Evolutionary conservation across 2,329 filamentous ascomycete species (phyloP).

Genomic region (Calonectria multiphialidica): DNA sequence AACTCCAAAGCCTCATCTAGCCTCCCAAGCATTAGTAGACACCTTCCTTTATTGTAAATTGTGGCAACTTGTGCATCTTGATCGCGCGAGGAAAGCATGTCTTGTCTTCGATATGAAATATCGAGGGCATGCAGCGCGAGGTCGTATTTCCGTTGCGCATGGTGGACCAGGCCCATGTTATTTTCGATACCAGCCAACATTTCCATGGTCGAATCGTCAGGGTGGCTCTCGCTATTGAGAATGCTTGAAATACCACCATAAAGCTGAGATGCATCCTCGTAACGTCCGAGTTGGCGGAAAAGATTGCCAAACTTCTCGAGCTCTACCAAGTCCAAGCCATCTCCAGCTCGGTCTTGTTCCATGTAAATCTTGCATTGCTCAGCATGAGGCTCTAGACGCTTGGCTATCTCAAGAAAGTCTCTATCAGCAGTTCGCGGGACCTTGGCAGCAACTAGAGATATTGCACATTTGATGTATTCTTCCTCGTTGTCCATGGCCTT

Average conservation of each 20-base stretch:
- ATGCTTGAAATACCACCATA: background rate
- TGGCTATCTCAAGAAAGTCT: background rate
- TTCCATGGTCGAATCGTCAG: background rate
- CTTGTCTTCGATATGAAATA: background rate
- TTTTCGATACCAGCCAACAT: slow-evolving; percentile 12
- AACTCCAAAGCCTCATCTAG: background rate
- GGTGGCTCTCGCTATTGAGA: background rate
- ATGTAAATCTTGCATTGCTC: slow-evolving; percentile 14
- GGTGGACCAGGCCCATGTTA: background rate
- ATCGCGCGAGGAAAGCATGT: background rate
- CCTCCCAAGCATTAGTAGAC: background rate
- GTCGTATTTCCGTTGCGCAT: background rate
- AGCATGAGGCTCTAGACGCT: background rate
- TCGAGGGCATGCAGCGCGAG: background rate
- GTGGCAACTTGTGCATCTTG: background rate
- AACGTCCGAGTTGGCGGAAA: slow-evolving; percentile 3
- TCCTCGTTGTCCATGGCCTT: background rate
- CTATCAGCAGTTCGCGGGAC: background rate
- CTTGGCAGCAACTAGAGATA: slow-evolving; percentile 3
- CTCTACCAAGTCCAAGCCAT: background rate
- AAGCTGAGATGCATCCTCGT: slow-evolving; percentile 1
- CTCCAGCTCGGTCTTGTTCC: background rate
- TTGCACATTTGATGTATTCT: background rate
- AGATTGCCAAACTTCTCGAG: slow-evolving; percentile 7
- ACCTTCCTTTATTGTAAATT: background rate